Percentiles rank a stretch among this genome's conserved stretches.
These are phyloP conservation scores for Astragalus membranaceus DNA, from an alignment of 306 rosid species.

Conservation along the genomic window DNA sequence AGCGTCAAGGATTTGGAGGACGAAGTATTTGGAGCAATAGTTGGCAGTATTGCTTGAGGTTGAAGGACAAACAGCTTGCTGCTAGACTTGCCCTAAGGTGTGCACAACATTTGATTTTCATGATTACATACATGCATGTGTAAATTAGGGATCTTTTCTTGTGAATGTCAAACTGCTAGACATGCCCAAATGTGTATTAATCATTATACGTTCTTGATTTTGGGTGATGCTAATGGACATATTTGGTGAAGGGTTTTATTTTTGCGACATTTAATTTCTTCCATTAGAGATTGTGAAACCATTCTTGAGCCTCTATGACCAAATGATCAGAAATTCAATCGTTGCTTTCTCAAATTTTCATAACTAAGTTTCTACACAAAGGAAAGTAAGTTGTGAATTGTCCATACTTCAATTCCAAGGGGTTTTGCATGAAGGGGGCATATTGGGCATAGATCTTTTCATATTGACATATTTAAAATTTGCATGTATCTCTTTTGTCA, in stretches of 20 bases:
- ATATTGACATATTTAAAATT: neutral
- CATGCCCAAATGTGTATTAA: slow-evolving; percentile 59
- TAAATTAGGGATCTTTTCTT: neutral
- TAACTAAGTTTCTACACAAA: neutral
- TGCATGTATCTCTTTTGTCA: neutral
- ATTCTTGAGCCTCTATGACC: neutral
- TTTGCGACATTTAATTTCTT: neutral
- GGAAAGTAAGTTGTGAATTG: neutral
- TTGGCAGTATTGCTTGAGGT: slow-evolving; percentile 96
- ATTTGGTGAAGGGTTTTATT: neutral
- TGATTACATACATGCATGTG: slow-evolving; percentile 3
- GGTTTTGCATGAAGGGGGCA: slow-evolving; percentile 2
- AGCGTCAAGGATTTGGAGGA: slow-evolving; percentile 55
- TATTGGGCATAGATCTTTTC: neutral
- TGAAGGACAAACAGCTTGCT: slow-evolving; percentile 87
- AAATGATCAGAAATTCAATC: slow-evolving; percentile 5
- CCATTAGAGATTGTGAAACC: neutral
- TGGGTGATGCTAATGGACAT: slow-evolving; percentile 13
- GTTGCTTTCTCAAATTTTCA: neutral
- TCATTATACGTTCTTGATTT: slow-evolving; percentile 9
- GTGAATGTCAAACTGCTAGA: slow-evolving; percentile 40
- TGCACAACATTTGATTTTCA: slow-evolving; percentile 22
- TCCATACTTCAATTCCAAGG: neutral
- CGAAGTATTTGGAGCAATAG: slow-evolving; percentile 65
- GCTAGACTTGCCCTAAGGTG: slow-evolving; percentile 89